Percentiles rank a stretch among this genome's conserved stretches.
These are phyloP conservation scores for Kazachstania sp. DNA, from an alignment of 1,139 yeast species.

Conservation along the genomic window DNA sequence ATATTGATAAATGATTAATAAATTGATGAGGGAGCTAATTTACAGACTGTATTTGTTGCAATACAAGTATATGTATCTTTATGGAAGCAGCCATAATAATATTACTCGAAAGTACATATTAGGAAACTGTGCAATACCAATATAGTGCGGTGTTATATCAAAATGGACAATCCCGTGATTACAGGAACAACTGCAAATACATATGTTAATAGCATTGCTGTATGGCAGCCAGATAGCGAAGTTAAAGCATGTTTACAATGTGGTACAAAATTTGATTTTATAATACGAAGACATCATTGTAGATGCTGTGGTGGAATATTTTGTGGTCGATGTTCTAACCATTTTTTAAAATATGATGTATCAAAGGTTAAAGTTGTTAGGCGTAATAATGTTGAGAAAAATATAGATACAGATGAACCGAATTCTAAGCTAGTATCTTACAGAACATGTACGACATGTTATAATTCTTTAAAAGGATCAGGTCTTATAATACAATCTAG, in stretches of 20 bases:
- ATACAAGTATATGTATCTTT: too few relatives aligned
- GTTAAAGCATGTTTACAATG: slow-evolving; percentile 59
- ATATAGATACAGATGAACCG: background rate
- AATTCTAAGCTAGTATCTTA: slow-evolving; percentile 40
- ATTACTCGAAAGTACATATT: too few relatives aligned
- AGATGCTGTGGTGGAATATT: slow-evolving; percentile 36
- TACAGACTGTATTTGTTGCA: too few relatives aligned
- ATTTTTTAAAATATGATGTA: slow-evolving; percentile 24
- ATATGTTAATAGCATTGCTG: slow-evolving; percentile 31
- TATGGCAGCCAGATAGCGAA: slow-evolving; percentile 75
- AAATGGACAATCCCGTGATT: too few relatives aligned
- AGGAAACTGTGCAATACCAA: too few relatives aligned
- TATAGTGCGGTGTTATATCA: background rate
- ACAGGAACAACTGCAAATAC: background rate
- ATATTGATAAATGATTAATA: too few relatives aligned
- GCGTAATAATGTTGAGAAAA: slow-evolving; percentile 48
- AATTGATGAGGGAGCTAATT: too few relatives aligned
- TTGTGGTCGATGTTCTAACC: slow-evolving; percentile 23
- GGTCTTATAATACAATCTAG: slow-evolving; percentile 14
- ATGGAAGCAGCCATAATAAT: too few relatives aligned
- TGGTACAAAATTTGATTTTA: slow-evolving; percentile 46
- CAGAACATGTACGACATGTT: slow-evolving; percentile 29
- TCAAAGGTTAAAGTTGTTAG: slow-evolving; percentile 54
- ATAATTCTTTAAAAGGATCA: slow-evolving; percentile 24
- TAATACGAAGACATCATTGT: slow-evolving; percentile 86